phyloP scores from a whole-genome alignment of 805 yeast species.

The Candida easanensis region DNA sequence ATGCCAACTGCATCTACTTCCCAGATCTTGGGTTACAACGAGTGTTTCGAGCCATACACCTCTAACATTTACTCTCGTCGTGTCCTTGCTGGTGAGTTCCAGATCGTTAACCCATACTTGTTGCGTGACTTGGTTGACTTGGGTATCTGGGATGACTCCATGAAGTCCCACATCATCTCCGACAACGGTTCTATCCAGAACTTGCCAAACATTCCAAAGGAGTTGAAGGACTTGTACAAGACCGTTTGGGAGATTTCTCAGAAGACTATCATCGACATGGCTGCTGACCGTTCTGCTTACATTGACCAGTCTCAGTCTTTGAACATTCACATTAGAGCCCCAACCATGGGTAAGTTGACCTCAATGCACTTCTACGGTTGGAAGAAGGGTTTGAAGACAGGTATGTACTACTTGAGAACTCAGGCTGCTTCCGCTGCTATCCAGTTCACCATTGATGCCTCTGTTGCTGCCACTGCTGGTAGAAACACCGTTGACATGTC shows the following conservation, averaged over 20 bases:
- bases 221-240: constrained; percentile 68
- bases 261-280: constrained; percentile 65
- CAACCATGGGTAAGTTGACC: constrained; percentile 95
- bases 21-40: constrained; percentile 89
- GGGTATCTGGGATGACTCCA: constrained; percentile 77
- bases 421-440: constrained; percentile 98
- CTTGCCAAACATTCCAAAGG: constrained; percentile 69
- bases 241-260: constrained; percentile 90
- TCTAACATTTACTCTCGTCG: constrained; percentile 92
- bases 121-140: constrained; percentile 76
- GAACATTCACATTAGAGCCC: constrained; percentile 83
- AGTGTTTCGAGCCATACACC: constrained; percentile 95
- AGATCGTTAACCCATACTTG: constrained; percentile 85
- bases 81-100: constrained; percentile 91
- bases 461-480: constrained; percentile 96
- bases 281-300: constrained; percentile 88
- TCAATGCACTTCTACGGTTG: constrained; percentile 99
- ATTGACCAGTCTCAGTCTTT: constrained; percentile 92
- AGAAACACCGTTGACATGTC: constrained; percentile 35
- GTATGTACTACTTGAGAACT: constrained; percentile 96
- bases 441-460: constrained; percentile 77
- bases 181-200: constrained; percentile 85
- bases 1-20: constrained; percentile 99
- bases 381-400: constrained; percentile 97
- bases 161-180: constrained; percentile 74